Evolutionary conservation across 2,329 filamentous ascomycete genomes (phyloP).

Genomic region (Nigrograna mackinnonii): DNA sequence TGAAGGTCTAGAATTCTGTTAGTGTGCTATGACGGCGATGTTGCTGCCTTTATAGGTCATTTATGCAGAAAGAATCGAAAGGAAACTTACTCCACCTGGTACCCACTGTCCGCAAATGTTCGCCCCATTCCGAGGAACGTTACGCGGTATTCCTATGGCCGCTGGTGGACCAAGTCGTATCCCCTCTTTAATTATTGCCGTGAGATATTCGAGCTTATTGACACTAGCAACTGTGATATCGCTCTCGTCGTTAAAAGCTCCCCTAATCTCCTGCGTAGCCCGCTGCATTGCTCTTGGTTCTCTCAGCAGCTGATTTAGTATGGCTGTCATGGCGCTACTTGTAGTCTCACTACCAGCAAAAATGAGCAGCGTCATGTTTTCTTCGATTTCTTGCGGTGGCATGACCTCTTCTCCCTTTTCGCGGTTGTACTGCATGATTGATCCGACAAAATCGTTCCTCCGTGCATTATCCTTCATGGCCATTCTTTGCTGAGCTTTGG

Average conservation of each 20-base stretch:
- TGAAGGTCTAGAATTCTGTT: conserved; percentile 12
- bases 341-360: conserved; percentile 45
- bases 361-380: conserved; percentile 38
- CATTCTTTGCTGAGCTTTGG: conserved; percentile 25
- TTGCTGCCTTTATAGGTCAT: too few species aligned
- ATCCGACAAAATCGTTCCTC: conserved; percentile 25
- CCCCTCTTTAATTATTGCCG: conserved; percentile 27
- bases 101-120: conserved; percentile 9
- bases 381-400: conserved; percentile 35
- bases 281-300: conserved; percentile 12
- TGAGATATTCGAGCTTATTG: conserved; percentile 23
- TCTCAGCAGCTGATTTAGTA: conserved; percentile 31
- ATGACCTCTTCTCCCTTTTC: conserved; percentile 17
- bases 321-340: conserved; percentile 36
- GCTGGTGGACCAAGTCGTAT: conserved; percentile 14
- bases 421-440: conserved; percentile 26
- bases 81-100: conserved; percentile 8
- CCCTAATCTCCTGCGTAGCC: conserved; percentile 17
- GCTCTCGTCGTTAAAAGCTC: conserved; percentile 12
- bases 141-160: background rate
- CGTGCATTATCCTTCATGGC: conserved; percentile 29
- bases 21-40: too few species aligned
- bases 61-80: background rate
- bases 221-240: conserved; percentile 27
- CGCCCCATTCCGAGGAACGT: conserved; percentile 4